These are phyloP conservation scores for Abrus pulchellus DNA, from an alignment of 306 rosid genomes.

Conservation along the genomic window DNA sequence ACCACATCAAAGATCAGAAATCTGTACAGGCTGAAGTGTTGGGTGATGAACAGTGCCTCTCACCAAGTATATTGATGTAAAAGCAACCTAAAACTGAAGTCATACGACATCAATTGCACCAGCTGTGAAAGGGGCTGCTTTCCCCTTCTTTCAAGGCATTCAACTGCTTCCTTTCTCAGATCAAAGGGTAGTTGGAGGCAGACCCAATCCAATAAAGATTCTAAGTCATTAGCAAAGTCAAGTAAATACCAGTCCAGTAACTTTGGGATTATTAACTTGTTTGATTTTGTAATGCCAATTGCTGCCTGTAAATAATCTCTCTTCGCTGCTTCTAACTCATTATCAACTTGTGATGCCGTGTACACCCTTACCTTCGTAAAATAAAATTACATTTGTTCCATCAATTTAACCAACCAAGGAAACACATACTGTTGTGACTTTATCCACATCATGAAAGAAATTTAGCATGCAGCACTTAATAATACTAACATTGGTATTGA, in stretches of 20 bases:
- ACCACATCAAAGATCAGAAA: conserved; percentile 42
- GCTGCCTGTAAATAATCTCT: conserved; percentile 83
- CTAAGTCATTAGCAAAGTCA: conserved; percentile 93
- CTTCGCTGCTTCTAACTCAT: conserved; percentile 83
- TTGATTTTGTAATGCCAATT: conserved; percentile 71
- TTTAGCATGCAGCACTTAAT: background rate
- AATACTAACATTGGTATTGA: conserved; percentile 9
- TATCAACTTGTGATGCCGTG: conserved; percentile 74
- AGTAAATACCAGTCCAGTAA: conserved; percentile 88
- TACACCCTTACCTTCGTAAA: conserved; percentile 82
- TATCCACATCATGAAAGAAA: conserved; percentile 34
- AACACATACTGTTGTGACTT: conserved; percentile 1
- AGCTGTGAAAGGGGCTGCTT: conserved; percentile 65
- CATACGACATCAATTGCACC: conserved; percentile 77
- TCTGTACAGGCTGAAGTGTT: conserved; percentile 24
- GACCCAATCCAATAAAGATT: conserved; percentile 81
- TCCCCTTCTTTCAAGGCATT: conserved; percentile 75
- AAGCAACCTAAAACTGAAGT: conserved; percentile 87
- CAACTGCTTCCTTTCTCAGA: conserved; percentile 68
- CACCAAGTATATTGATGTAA: conserved; percentile 50
- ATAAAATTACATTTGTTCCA: conserved; percentile 24
- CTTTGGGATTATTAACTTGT: conserved; percentile 75
- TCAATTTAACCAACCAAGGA: conserved; percentile 41
- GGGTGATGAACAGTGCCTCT: conserved; percentile 24
- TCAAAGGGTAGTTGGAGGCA: conserved; percentile 83